phyloP scores from a whole-genome alignment of 2,329 filamentous ascomycete species.

The Fusarium irregulare region DNA sequence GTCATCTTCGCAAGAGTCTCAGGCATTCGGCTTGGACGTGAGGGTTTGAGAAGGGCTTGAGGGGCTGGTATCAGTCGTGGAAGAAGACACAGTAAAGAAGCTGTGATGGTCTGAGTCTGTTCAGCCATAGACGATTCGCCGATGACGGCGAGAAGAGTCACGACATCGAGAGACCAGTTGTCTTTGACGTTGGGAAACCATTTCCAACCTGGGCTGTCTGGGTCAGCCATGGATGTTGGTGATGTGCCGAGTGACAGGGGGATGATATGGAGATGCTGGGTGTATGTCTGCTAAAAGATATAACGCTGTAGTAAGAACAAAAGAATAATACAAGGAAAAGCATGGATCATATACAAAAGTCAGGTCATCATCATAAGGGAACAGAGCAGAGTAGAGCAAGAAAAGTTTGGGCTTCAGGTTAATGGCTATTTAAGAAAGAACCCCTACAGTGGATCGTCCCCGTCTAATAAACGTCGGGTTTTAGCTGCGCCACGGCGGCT shows the following conservation, averaged over 20 bases:
- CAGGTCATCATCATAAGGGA: background rate
- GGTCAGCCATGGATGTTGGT: constrained; percentile 42
- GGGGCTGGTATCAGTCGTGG: constrained; percentile 72
- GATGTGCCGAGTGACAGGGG: background rate
- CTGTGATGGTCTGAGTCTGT: constrained; percentile 68
- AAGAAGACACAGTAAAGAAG: constrained; percentile 67
- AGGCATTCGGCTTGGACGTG: constrained; percentile 66
- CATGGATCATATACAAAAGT: background rate
- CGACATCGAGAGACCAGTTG: constrained; percentile 69
- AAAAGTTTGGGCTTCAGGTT: background rate
- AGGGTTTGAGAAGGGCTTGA: constrained; percentile 69
- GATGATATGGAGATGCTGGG: background rate
- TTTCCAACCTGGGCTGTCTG: constrained; percentile 47
- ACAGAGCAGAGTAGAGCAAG: background rate
- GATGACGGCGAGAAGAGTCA: constrained; percentile 71
- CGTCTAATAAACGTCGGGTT: background rate
- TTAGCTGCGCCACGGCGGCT: constrained; percentile 31
- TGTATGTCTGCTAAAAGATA: background rate
- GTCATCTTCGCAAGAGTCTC: constrained; percentile 65
- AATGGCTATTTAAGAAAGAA: background rate
- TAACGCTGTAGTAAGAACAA: background rate
- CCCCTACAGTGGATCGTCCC: constrained; percentile 1
- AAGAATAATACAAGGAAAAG: background rate
- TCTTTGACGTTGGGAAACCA: constrained; percentile 59
- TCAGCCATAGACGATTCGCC: constrained; percentile 69